Conservation (phyloP, 2,329 filamentous ascomycete genomes). For the Arthrobotrys sphaeroides region DNA sequence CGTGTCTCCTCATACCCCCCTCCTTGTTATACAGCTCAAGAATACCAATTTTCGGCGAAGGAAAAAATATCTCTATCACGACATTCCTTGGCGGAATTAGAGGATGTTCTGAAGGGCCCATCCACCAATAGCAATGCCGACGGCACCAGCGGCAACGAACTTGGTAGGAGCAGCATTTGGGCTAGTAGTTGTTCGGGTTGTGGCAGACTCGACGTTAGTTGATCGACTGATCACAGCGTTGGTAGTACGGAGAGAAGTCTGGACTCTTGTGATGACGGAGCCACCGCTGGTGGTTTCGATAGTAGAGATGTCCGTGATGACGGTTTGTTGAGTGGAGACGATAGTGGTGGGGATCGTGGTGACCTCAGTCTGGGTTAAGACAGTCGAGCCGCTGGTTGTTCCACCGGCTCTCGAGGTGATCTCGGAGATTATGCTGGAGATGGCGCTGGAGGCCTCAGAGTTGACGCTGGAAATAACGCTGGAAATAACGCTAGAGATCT, state of each 20-base stretch:
- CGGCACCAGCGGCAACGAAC: constrained; percentile 25
- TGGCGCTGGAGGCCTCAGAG: background rate
- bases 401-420: background rate
- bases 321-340: too few species aligned
- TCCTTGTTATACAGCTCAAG: background rate
- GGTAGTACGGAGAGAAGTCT: background rate
- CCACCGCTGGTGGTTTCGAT: background rate
- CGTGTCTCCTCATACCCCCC: too few species aligned
- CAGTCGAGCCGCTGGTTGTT: background rate
- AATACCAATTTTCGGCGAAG: background rate
- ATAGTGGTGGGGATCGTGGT: background rate
- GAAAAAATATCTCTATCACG: background rate
- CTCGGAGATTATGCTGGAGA: background rate
- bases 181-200: background rate
- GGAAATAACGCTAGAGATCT: background rate
- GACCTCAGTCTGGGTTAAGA: background rate
- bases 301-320: background rate
- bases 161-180: constrained; percentile 33
- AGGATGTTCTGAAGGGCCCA: constrained; percentile 34
- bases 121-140: constrained; percentile 36
- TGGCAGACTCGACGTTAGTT: background rate
- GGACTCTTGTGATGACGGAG: background rate
- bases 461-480: background rate
- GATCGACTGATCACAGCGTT: background rate
- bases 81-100: background rate